Evolutionary conservation across 345 rosid species (phyloP), one percentile per base, ranked within the genome.

Genomic region (Aquilaria yunnanensis): DNA sequence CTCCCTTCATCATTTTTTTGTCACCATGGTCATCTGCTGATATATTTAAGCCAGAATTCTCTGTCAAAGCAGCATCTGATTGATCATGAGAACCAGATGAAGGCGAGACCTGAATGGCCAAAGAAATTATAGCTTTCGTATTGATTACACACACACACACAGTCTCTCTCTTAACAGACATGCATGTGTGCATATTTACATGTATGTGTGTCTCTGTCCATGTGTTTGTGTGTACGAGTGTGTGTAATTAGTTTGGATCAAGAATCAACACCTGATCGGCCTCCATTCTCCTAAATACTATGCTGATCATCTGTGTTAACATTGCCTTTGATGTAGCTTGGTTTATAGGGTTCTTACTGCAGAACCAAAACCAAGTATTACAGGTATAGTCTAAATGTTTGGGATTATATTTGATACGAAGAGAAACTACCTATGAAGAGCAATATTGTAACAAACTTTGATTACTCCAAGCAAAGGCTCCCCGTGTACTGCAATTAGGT

Each of bases 241-340:
- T 9, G 7, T 37, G 43, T 33, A 29, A 43, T 11, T 29, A 12
- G 6, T 23, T 12, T 5, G 51, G 57, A 68, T 16, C 62, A 37
- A 37, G 8, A 37, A 37, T 37, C 43, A 37, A 9, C 2, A 94
- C 99, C 81, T 77, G 85, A 71, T 87, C 93, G 59, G 83, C 75
- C 77, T 94, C 99, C 99, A 94, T 94, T 79, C 99, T 90, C 74
- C 96, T 82, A 77, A 88, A 84, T 51, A 86, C 80, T 33, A 94
- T 90, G 86, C 88, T 87, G 72, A 94, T 83, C 96, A 94, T 94
- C 81, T 94, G 99, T 47, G 99, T 90, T 81, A 94, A 69, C 99
- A 94, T 94, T 66, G 99, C 99, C 81, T 90, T 94, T 47, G 99
- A 90, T 14, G 99, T 94, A 43, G 96, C 96, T 81, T 94, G 99